Base-by-base conservation (phyloP, 305 asterid species). In the Fraxinus dipetala region DNA sequence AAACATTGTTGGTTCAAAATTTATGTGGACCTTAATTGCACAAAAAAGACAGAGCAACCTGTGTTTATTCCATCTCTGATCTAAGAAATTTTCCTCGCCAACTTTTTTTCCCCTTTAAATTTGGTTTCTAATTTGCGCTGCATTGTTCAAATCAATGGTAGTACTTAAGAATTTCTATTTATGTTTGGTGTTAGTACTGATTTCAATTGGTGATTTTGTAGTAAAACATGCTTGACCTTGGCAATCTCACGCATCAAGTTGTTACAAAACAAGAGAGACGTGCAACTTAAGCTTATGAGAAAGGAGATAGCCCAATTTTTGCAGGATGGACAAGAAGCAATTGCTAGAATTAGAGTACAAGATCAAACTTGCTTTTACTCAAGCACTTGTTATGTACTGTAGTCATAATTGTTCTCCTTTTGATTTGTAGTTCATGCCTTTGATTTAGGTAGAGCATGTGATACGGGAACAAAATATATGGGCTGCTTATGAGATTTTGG, bases 401-500 rank as follows among this genome's bases (percentile, higher is more conserved):
- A 26, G n/a, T 30, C 48, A 31, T 77, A 13, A 22, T 78, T 81
- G 61, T n/a, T 54, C 3, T n/a, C 32, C 22, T 14, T 30, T 48
- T 74, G 56, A 72, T 26, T 81, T 78, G 22, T 70, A 24, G 34
- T 86, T 56, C 14, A 8, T 79, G 79, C 35, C 45, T 86, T 80
- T 76, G 85, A 16, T 81, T 65, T 82, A 91, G 98, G 99, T 92
- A 85, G 98, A 95, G 91, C 99, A 95, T 89, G 91, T 95, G 59
- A 93, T 94, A 85, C 86, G 98, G 28, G 97, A 95, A 85, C 97
- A 91, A 77, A 92, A 92, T 88, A 86, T 93, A 7, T 92, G 97
- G 97, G 98, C 91, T 78, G 97, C 96, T n/a, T 95, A 94, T 75
- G 97, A 94, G 87, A 89, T 94, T 78, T 83, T 95, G 87, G 96